Percentiles rank a stretch among this genome's conserved stretches.
Evolutionary conservation across 2,329 filamentous ascomycete species (phyloP).

Genomic region (Cercospora sesami): DNA sequence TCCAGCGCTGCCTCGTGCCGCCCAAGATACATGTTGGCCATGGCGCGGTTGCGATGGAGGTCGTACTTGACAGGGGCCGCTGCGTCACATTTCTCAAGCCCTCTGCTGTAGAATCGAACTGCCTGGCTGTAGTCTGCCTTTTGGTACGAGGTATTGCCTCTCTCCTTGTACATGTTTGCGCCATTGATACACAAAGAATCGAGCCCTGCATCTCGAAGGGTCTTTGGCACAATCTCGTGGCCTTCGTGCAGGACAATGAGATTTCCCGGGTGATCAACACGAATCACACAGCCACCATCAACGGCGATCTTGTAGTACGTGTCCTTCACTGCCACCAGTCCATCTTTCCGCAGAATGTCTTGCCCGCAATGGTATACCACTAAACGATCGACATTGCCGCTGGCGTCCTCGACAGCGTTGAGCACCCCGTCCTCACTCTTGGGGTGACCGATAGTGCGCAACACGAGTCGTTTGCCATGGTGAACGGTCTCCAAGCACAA

Average conservation of each 20-base stretch:
- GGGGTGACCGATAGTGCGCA: conserved; percentile 26
- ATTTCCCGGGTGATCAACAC: conserved; percentile 36
- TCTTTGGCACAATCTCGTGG: conserved; percentile 16
- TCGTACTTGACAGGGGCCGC: conserved; percentile 17
- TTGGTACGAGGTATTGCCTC: conserved; percentile 27
- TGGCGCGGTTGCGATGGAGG: conserved; percentile 30
- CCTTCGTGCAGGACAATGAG: conserved; percentile 23
- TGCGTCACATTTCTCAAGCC: conserved; percentile 8
- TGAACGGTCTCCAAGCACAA: conserved; percentile 31
- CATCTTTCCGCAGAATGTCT: conserved; percentile 17
- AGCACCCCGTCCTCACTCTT: conserved; percentile 10
- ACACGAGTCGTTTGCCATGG: conserved; percentile 23
- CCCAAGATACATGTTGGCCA: conserved; percentile 22
- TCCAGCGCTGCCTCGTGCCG: conserved; percentile 26
- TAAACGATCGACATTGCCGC: conserved; percentile 40
- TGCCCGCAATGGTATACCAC: conserved; percentile 19
- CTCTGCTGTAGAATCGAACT: conserved; percentile 18
- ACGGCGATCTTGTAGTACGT: conserved; percentile 30
- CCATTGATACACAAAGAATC: conserved; percentile 5
- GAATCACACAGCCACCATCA: conserved; percentile 22
- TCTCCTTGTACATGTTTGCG: conserved; percentile 21
- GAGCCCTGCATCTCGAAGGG: neutral
- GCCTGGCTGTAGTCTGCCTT: conserved; percentile 25
- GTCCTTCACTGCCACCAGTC: conserved; percentile 33
- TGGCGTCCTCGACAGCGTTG: conserved; percentile 39